Evolutionary conservation across 2,329 filamentous ascomycete species (phyloP).

Genomic region (Xylaria sp.): DNA sequence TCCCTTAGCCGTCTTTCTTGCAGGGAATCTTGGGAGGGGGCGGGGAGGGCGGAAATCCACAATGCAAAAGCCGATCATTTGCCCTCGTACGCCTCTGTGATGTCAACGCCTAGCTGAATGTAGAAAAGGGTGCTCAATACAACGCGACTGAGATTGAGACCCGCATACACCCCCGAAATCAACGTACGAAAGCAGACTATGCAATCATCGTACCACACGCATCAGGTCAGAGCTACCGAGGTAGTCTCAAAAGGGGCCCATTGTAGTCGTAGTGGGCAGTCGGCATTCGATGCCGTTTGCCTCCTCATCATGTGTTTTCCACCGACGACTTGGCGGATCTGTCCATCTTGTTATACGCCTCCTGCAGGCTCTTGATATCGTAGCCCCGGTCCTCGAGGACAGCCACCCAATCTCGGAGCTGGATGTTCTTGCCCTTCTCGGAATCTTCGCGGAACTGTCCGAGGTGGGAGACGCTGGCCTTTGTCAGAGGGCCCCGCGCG

Average conservation of each 20-base stretch:
- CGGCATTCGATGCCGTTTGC: background rate
- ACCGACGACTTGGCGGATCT: constrained; percentile 39
- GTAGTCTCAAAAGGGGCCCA: background rate
- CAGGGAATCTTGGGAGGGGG: background rate
- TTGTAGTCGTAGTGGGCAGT: background rate
- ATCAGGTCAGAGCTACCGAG: background rate
- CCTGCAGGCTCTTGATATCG: constrained; percentile 65
- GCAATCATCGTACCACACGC: background rate
- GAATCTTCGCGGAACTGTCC: constrained; percentile 80
- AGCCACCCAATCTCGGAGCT: constrained; percentile 79
- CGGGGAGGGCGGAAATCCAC: constrained; percentile 13
- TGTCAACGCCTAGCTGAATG: constrained; percentile 36
- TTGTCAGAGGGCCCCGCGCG: constrained; percentile 49
- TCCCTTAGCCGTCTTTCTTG: background rate
- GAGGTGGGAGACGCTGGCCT: constrained; percentile 63
- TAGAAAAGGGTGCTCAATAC: constrained; percentile 33
- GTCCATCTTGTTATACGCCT: constrained; percentile 58
- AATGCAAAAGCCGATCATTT: constrained; percentile 27
- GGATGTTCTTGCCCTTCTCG: constrained; percentile 75
- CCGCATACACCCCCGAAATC: constrained; percentile 3
- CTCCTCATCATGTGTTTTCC: constrained; percentile 14
- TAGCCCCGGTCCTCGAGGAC: constrained; percentile 79
- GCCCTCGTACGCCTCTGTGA: constrained; percentile 32
- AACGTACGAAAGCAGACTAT: background rate
- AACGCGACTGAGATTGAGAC: constrained; percentile 19